Base-by-base conservation (phyloP, 2,329 filamentous ascomycete species). In the Fusarium sacchari region DNA sequence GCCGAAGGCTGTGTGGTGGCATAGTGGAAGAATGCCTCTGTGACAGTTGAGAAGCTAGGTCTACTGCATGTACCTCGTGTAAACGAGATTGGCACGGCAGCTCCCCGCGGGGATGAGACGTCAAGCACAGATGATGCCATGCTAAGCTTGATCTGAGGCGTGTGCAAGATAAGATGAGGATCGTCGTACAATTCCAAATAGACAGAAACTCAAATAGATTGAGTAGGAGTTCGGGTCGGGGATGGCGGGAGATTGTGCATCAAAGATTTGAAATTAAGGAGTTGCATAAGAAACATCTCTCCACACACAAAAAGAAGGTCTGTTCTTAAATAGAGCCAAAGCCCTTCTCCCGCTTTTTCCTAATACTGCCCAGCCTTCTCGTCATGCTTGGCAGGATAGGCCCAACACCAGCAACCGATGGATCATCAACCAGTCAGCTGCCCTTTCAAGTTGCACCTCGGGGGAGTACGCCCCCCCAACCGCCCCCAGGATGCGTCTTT, bases 21-120 rank as follows among this genome's bases (percentile, higher is more conserved):
- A 69, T 82, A 75, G 46, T 83, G 79, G 49, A 79, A 79, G 68
- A 84, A 83, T 24, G 82, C 81, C 10, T 80, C 74, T 32, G 82
- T 82, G 55, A 81, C 68, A 17, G 82, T 84, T n/a, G 76, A 69
- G 44, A 77, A 77, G 28, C 57, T 73, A 24, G 75, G 75, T n/a
- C 44, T 42, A 32, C 60, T 72, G n/a, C 55, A 64, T 15, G 71
- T 46, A 36, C 75, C 75, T 47, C 64, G 61, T 55, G 70, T 77
- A 44, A 77, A 77, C 24, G 75, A 75, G 62, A 73, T 50, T 34
- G 71, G 75, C 47, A 71, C 72, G 18, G 50, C 46, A 50, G 63
- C 56, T 44, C 60, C 66, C 43, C 30, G 36, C 13, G 62, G 55
- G 30, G 53, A 50, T 10, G 49, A 46, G 24, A 53, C 11, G 28